Evolutionary conservation across 805 yeast species (phyloP), one percentile per base, ranked within the genome.

Genomic region (Yarrowia sp.): DNA sequence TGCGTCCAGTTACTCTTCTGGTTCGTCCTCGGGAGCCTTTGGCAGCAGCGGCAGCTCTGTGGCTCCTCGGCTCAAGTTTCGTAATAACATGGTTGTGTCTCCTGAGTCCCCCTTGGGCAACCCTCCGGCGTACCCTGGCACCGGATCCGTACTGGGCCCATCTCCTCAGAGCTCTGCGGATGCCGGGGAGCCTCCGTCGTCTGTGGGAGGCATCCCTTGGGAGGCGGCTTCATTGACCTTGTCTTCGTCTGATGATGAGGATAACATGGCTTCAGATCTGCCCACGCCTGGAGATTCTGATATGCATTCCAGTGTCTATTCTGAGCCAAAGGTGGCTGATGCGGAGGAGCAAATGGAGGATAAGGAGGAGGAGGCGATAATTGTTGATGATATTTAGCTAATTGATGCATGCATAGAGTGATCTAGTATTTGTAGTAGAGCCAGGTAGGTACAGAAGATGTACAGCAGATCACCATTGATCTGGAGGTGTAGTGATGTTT

Each of bases 131-230:
- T 59, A 59, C 46, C 42, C 65, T n/a, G 65, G 65, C 41, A 12
- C 65, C 22, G 52, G 65, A 2, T 59, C 65, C 16, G 52, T 59
- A 35, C n/a, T 59, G 65, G 65, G 65, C 12, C 50, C 65, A 32
- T 59, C 65, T 59, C 65, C 65, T 59, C 65, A 59, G 65, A 59
- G 65, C 16, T 59, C 65, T 59, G 32, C 65, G 32, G 65, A 59
- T 19, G 48, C 63, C 52, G 10, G 10, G 8, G 65, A 59, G 41
- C 45, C 52, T 32, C 52, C 36, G n/a, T 45, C 65, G 48, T 42
- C 63, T 41, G 63, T 42, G 22, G 65, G 65, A 5, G 52, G 52
- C 19, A 59, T 59, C 16, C 65, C 65, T 5, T 59, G 65, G 65
- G 65, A 59, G 46, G 65, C 50, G 14, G 65, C 65, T 8, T 59